Conservation (phyloP, 192 early-diverging fungal species). For the Umbelopsis sp. region DNA sequence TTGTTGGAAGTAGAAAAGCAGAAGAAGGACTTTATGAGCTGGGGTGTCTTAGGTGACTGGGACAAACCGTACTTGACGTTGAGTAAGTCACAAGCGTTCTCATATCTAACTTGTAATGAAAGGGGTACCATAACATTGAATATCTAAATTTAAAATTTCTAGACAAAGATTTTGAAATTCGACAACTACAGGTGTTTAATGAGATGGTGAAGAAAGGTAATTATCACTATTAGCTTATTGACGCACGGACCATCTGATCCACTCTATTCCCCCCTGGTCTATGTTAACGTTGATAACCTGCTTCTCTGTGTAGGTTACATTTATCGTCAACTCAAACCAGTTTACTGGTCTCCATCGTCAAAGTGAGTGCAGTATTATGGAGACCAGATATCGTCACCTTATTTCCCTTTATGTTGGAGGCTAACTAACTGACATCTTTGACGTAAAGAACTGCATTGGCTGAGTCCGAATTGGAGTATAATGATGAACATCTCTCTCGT, state of each 20-base stretch:
- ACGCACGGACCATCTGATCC: slow-evolving; percentile 2
- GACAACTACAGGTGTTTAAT: slow-evolving; percentile 71
- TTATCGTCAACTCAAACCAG: slow-evolving; percentile 77
- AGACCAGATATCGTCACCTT: background rate
- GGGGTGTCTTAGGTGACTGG: slow-evolving; percentile 80
- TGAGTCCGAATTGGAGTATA: slow-evolving; percentile 80
- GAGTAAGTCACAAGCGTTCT: slow-evolving; percentile 14
- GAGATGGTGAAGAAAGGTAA: slow-evolving; percentile 69
- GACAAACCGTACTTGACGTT: slow-evolving; percentile 68
- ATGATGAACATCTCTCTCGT: slow-evolving; percentile 69
- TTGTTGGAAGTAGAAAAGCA: slow-evolving; percentile 60
- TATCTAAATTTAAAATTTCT: background rate
- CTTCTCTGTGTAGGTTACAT: slow-evolving; percentile 53
- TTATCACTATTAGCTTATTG: background rate
- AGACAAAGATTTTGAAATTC: slow-evolving; percentile 73
- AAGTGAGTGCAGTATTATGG: slow-evolving; percentile 28
- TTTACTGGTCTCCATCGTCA: slow-evolving; percentile 85
- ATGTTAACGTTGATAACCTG: background rate
- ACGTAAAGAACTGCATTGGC: slow-evolving; percentile 68
- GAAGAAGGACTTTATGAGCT: slow-evolving; percentile 59
- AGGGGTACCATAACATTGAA: background rate
- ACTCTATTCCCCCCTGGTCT: too few species aligned
- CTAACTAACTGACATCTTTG: too few species aligned
- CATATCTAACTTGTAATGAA: background rate
- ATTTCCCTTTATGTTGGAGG: too few species aligned